Base-by-base conservation (phyloP, 192 early-diverging fungal species). In the Haplosporangium gracile region DNA sequence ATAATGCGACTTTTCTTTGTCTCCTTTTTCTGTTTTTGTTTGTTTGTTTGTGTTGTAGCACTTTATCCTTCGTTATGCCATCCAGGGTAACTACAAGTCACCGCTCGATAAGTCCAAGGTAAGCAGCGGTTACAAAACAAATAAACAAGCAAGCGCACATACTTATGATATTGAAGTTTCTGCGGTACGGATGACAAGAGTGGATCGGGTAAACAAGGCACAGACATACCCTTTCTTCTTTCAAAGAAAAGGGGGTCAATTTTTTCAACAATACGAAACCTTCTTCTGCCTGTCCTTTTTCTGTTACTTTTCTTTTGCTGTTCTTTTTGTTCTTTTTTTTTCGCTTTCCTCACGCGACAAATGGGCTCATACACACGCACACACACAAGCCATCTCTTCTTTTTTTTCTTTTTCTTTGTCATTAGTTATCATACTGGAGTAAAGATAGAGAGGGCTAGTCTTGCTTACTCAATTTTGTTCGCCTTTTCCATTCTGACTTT, bases 51-150 rank as follows among this genome's bases (percentile, higher is more conserved):
- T 20, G 9, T 5, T 63, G 18, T 60, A 81, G 79, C 79, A 81
- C 20, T 81, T 81, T 34, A 75, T 81, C 29, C 74, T 82, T 57
- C 80, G 80, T 18, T 82, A 82, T 72, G 80, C 80, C 13, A 82
- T 82, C 5, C 65, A 82, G n/a, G 80, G 80, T 8, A 82, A 82
- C 74, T 82, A 76, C 74, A 82, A 76, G 69, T 82, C 80, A 2
- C 80, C 74, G 7, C 69, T 82, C 2, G 80, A 82, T 43, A 82
- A 82, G 42, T 76, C 80, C 32, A 82, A 82, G 80, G 79, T 81
- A 70, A 15, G 29, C 24, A 42, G 34, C 26, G 24, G 40, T 36
- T 70, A 15, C 55, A 7, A 16, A 51, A 51, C 49, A 51, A 6
- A 20, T 11, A 45, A 45, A 10, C 42, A 45, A 45, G 2, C 43